These are phyloP conservation scores for Lactarius indigo DNA, from an alignment of 768 basidiomycete genomes.

Conservation along the genomic window DNA sequence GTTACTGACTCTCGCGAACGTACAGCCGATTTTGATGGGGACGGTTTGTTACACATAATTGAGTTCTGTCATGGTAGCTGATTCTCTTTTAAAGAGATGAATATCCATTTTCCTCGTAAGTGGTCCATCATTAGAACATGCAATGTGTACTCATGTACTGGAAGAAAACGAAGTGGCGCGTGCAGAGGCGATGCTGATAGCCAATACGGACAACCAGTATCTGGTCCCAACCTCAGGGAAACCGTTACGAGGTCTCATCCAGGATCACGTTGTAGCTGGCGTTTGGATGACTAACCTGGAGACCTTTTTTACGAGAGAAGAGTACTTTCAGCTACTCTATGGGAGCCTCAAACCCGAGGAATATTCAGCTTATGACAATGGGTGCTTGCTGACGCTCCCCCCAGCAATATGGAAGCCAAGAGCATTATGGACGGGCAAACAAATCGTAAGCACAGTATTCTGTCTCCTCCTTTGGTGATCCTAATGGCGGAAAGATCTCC, in stretches of 20 bases:
- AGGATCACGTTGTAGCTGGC: constrained; percentile 97
- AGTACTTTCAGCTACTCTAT: constrained; percentile 94
- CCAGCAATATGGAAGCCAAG: constrained; percentile 90
- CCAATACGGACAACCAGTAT: constrained; percentile 98
- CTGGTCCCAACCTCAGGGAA: constrained; percentile 98
- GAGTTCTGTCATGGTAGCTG: constrained; percentile 13
- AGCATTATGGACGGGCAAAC: constrained; percentile 97
- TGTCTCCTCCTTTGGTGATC: not conserved
- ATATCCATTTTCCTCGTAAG: constrained; percentile 98
- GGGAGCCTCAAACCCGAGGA: constrained; percentile 91
- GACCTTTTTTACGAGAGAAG: constrained; percentile 90
- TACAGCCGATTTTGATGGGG: constrained; percentile 88
- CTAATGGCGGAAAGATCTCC: constrained; percentile 60
- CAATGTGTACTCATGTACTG: constrained; percentile 9
- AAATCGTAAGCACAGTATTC: constrained; percentile 61
- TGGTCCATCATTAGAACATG: constrained; percentile 15
- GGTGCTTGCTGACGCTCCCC: constrained; percentile 75
- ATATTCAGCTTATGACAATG: constrained; percentile 49
- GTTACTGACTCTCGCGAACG: constrained; percentile 7
- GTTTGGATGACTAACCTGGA: constrained; percentile 99
- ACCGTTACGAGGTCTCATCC: constrained; percentile 94
- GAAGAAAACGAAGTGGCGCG: constrained; percentile 92
- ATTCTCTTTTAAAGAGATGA: constrained; percentile 72
- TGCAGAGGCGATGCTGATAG: constrained; percentile 90
- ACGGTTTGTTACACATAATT: constrained; percentile 49